Evolutionary conservation across 2,329 filamentous ascomycete species (phyloP).

Genomic region (Pleoardoris graminearum): DNA sequence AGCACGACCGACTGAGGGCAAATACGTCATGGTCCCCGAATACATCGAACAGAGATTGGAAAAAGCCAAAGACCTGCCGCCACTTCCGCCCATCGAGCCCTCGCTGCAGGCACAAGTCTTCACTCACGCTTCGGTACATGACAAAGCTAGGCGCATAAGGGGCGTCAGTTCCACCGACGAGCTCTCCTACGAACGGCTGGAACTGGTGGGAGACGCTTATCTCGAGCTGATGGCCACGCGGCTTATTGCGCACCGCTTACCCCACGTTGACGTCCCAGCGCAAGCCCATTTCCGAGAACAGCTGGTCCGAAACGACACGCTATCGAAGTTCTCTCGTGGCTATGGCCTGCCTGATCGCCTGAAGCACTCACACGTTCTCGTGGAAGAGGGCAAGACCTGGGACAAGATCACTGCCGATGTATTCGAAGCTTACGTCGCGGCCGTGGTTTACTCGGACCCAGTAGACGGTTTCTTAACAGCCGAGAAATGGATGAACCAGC

Average conservation of each 20-base stretch:
- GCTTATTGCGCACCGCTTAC: slow-evolving; percentile 75
- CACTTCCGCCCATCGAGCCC: slow-evolving; percentile 65
- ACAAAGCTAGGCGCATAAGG: background rate
- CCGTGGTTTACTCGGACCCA: slow-evolving; percentile 70
- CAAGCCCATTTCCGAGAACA: slow-evolving; percentile 76
- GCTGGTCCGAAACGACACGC: slow-evolving; percentile 78
- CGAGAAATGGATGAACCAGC: slow-evolving; percentile 70
- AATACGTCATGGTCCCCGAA: slow-evolving; percentile 27
- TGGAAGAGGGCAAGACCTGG: slow-evolving; percentile 37
- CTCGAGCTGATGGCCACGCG: slow-evolving; percentile 75
- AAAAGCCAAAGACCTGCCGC: slow-evolving; percentile 52
- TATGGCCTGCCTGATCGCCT: slow-evolving; percentile 73
- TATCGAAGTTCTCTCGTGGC: slow-evolving; percentile 67
- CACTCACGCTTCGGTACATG: slow-evolving; percentile 57
- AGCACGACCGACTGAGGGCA: slow-evolving; percentile 27
- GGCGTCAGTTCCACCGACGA: slow-evolving; percentile 24
- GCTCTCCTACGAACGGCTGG: slow-evolving; percentile 74
- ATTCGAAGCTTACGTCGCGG: slow-evolving; percentile 89
- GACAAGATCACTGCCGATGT: slow-evolving; percentile 81
- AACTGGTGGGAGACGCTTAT: slow-evolving; percentile 88
- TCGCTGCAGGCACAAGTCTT: slow-evolving; percentile 66
- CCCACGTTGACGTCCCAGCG: slow-evolving; percentile 65
- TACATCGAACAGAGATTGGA: slow-evolving; percentile 33
- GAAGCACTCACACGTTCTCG: slow-evolving; percentile 51
- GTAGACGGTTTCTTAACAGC: slow-evolving; percentile 63